These are phyloP conservation scores for Cyclocybe cylindracea DNA, from an alignment of 768 basidiomycete genomes.

Conservation along the genomic window DNA sequence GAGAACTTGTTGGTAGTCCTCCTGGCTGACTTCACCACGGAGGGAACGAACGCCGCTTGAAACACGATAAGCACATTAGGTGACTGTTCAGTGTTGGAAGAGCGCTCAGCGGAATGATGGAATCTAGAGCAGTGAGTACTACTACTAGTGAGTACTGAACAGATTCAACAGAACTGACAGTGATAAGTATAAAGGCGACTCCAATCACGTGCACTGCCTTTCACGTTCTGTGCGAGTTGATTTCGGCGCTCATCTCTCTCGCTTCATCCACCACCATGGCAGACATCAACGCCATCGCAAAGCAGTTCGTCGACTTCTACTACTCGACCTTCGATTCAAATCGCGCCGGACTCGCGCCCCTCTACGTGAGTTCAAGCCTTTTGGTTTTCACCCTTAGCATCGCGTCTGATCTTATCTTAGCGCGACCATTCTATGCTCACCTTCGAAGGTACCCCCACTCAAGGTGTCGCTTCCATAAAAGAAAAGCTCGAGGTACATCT, in stretches of 20 bases:
- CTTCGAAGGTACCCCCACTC: constrained; percentile 66
- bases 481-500: constrained; percentile 71
- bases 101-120: too few species aligned
- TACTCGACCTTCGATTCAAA: constrained; percentile 75
- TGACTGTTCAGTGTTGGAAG: too few species aligned
- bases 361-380: constrained; percentile 70
- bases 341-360: constrained; percentile 51
- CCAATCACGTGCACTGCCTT: constrained; percentile 10
- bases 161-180: too few species aligned
- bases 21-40: too few species aligned
- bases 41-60: too few species aligned
- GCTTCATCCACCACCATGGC: constrained; percentile 48
- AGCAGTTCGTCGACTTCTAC: constrained; percentile 83
- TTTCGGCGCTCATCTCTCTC: constrained; percentile 12
- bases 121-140: too few species aligned
- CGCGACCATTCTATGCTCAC: constrained; percentile 82
- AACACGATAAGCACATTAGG: too few species aligned
- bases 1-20: too few species aligned
- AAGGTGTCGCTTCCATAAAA: constrained; percentile 55
- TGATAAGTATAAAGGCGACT: too few species aligned
- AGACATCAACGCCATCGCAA: constrained; percentile 73
- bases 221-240: constrained; percentile 9
- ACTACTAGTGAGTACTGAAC: too few species aligned
- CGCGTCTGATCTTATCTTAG: constrained; percentile 44
- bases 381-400: constrained; percentile 9